Evolutionary conservation across 1,139 yeast species (phyloP), one percentile per base, ranked within the genome.

Genomic region (Sporopachydermia cereana): DNA sequence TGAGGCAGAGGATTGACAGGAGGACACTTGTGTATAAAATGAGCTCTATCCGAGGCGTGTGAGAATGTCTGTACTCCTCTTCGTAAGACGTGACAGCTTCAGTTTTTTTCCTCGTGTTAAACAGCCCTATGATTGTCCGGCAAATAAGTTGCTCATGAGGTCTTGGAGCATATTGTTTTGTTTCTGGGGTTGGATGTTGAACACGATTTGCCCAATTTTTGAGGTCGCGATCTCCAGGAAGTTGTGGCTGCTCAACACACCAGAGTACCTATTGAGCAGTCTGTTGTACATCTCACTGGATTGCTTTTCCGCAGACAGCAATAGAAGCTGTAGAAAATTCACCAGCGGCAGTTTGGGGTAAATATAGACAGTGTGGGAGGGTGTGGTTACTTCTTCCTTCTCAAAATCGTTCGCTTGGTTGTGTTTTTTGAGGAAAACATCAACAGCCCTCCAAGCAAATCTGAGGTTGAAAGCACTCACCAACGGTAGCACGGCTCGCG

Each of bases 81-180:
- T n/a, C n/a, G n/a, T n/a, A n/a, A n/a, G n/a, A n/a, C n/a, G n/a
- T n/a, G n/a, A n/a, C 14, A 27, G 14, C 14, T 27, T 27, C 14
- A 27, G 14, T 27, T 27, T 14, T 27, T 27, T 14, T 14, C 14
- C 14, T n/a, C n/a, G n/a, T n/a, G n/a, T n/a, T n/a, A n/a, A n/a
- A n/a, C n/a, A 34, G 21, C 20, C 17, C 16, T n/a, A 14, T 9
- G 41, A 7, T 9, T 56, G 54, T 31, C 68, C 66, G 21, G 73
- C 72, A 39, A 85, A 71, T 46, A 88, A 68, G 27, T 88, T 86
- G 21, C 93, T 80, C 95, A 89, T 84, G 68, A 89, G 71, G 56
- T 82, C 86, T 54, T 86, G 91, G 56, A 89, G 65, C 68, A 84
- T 69, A 57, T 86, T 85, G 17, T 71, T 71, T 48, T 75, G 79